Conservation (phyloP, 2,329 filamentous ascomycete species). For the Ceratocystis diversiconidia region DNA sequence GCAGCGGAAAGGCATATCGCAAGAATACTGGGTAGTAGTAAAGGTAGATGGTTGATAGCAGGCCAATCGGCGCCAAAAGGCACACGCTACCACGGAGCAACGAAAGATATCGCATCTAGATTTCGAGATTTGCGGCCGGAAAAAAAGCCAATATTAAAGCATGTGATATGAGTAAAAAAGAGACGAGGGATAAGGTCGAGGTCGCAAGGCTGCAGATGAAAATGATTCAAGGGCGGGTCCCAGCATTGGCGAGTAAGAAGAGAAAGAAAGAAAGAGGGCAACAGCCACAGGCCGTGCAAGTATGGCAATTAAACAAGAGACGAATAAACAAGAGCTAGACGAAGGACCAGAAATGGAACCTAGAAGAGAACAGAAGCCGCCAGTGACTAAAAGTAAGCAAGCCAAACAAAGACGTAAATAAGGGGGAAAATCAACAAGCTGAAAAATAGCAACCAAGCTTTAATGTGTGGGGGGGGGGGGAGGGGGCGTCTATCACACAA, state of each 20-base stretch:
- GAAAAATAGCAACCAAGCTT: neutral
- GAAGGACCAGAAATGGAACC: neutral
- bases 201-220: neutral
- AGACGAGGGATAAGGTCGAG: neutral
- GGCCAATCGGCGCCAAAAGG: conserved; percentile 41
- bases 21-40: conserved; percentile 77
- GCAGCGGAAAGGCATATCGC: conserved; percentile 63
- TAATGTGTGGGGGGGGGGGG: neutral
- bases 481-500: neutral
- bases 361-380: neutral
- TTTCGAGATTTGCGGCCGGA: neutral
- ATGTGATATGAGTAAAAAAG: neutral
- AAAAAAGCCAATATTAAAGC: neutral
- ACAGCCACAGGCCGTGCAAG: neutral
- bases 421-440: conserved; percentile 4
- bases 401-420: neutral
- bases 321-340: neutral
- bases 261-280: neutral
- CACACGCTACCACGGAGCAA: conserved; percentile 39
- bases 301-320: neutral
- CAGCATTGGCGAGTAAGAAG: neutral
- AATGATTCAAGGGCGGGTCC: neutral
- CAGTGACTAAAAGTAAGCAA: neutral
- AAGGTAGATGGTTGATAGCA: conserved; percentile 60
- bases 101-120: conserved; percentile 33